Evolutionary conservation across 2,329 filamentous ascomycete species (phyloP).

Genomic region (Trichoderma simmonsii): DNA sequence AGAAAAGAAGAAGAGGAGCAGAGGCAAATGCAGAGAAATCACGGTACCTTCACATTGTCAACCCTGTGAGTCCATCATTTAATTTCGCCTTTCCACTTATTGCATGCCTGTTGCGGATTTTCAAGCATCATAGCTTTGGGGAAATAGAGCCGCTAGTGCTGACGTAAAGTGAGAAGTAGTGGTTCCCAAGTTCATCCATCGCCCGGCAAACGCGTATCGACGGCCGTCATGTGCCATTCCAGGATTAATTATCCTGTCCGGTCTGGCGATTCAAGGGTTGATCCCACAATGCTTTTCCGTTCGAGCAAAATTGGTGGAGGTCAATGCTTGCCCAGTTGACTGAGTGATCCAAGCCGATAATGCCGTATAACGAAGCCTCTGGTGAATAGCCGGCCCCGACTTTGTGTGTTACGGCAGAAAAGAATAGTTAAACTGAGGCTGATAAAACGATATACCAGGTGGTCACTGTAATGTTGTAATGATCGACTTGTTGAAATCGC

Average conservation of each 20-base stretch:
- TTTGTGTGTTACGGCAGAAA: not conserved
- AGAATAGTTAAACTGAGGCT: not conserved
- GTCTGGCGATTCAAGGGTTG: not conserved
- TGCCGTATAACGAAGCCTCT: not conserved
- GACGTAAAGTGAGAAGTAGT: not conserved
- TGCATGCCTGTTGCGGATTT: not conserved
- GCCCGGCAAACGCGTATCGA: not conserved
- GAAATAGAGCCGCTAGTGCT: not conserved
- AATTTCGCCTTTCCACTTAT: not conserved
- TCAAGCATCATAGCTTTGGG: not conserved
- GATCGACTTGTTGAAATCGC: not conserved
- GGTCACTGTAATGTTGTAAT: not conserved
- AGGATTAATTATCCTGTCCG: not conserved
- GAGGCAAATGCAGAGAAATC: not conserved
- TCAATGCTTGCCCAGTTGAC: not conserved
- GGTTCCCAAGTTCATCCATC: not conserved
- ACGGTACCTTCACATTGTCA: not conserved
- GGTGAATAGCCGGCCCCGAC: too few relatives aligned
- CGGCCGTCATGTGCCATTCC: not conserved
- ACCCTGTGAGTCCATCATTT: not conserved
- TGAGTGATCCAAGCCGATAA: not conserved
- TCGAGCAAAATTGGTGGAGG: not conserved
- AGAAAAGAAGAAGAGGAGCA: not conserved
- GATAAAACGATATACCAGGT: not conserved
- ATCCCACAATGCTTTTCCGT: not conserved